Evolutionary conservation across 225 moss, liverwort and hornwort genomes (phyloP).

Genomic region (Ulota crispa): DNA sequence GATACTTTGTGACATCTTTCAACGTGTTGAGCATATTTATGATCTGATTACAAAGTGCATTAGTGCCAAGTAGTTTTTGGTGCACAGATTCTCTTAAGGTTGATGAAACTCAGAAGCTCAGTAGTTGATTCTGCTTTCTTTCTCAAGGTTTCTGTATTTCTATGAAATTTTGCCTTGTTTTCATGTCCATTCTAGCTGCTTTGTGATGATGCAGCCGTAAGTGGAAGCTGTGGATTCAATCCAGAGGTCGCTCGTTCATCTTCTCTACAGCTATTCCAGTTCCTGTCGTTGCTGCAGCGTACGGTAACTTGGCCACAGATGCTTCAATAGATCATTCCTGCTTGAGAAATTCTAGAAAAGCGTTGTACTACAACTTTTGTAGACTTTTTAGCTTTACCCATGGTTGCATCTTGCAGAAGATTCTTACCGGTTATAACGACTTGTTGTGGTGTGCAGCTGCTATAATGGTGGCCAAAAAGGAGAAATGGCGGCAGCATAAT

Average conservation of each 20-base stretch:
- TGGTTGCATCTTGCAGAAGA: slow-evolving; percentile 3
- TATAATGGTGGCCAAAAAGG: slow-evolving; percentile 70
- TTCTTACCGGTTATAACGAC: slow-evolving; percentile 14
- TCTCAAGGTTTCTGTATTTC: neutral
- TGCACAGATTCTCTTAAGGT: neutral
- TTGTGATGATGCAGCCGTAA: slow-evolving; percentile 66
- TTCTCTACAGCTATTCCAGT: slow-evolving; percentile 92
- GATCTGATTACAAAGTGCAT: neutral
- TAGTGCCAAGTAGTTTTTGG: neutral
- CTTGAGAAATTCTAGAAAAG: neutral
- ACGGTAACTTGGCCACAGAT: slow-evolving; percentile 54
- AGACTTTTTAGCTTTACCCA: slow-evolving; percentile 11
- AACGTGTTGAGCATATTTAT: neutral
- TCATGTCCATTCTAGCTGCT: neutral
- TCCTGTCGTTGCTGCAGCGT: slow-evolving; percentile 93
- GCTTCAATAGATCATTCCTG: slow-evolving; percentile 2
- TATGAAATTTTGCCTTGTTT: neutral
- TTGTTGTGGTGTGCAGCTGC: slow-evolving; percentile 63
- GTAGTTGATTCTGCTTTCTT: neutral
- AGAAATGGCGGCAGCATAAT: slow-evolving; percentile 80
- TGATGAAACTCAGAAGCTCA: neutral
- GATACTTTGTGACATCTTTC: neutral
- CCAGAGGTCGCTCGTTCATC: slow-evolving; percentile 95
- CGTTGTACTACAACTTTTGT: slow-evolving; percentile 5
- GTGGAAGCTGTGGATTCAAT: slow-evolving; percentile 99